These are phyloP conservation scores for Plantago ovata DNA, from an alignment of 257 asterid genomes.

Conservation along the genomic window DNA sequence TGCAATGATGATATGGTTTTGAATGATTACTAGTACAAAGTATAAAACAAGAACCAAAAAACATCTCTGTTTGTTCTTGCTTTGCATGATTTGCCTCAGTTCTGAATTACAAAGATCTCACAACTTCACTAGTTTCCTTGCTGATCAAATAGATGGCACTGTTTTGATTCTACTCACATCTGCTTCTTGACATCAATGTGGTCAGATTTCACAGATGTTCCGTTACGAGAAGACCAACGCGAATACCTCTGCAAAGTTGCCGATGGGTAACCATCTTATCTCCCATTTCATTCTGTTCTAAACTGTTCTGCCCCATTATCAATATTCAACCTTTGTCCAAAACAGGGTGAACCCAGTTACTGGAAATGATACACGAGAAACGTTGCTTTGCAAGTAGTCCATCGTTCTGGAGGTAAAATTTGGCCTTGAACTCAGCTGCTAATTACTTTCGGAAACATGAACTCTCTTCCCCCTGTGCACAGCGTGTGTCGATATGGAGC, in stretches of 20 bases:
- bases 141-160: too few species aligned
- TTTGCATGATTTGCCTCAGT: not conserved
- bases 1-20: too few species aligned
- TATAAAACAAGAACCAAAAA: not conserved
- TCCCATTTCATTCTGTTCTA: not conserved
- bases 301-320: not conserved
- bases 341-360: constrained; percentile 75
- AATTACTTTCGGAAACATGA: not conserved
- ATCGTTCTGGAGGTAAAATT: not conserved
- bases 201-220: constrained; percentile 90
- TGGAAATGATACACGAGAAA: constrained; percentile 88
- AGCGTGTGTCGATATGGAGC: too few species aligned
- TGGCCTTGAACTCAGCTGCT: not conserved
- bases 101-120: too few species aligned
- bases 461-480: not conserved
- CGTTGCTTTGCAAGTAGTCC: constrained; percentile 59
- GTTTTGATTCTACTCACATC: constrained; percentile 1
- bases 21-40: too few species aligned
- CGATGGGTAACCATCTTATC: constrained; percentile 50
- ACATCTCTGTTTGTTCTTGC: not conserved
- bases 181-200: not conserved
- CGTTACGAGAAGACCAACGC: constrained; percentile 91
- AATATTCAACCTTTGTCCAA: not conserved
- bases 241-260: constrained; percentile 85
- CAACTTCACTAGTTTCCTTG: too few species aligned